A percentile compares a stretch with the other conserved stretches of the same genome.
Conservation (phyloP, 2,329 filamentous ascomycete genomes). For the Penicillium sp. region DNA sequence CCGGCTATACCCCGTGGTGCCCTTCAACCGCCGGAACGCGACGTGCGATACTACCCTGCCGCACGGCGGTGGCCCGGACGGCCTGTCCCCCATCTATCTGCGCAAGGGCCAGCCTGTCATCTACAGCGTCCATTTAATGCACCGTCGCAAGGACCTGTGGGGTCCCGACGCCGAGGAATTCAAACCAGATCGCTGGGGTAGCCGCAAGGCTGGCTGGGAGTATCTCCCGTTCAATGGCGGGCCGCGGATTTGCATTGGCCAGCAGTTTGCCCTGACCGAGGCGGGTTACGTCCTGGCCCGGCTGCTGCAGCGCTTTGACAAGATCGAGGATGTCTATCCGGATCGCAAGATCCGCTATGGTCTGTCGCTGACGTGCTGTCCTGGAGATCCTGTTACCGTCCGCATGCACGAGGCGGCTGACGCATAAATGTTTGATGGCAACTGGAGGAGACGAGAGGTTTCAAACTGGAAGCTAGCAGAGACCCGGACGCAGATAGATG, state of each 20-base stretch:
- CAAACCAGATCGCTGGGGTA: constrained; percentile 68
- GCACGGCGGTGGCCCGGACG: constrained; percentile 60
- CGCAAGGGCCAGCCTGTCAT: constrained; percentile 63
- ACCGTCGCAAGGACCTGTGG: constrained; percentile 59
- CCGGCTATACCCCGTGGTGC: constrained; percentile 48
- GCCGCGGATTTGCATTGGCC: constrained; percentile 70
- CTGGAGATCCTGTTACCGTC: constrained; percentile 31
- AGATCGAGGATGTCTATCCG: constrained; percentile 48
- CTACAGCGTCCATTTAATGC: constrained; percentile 70
- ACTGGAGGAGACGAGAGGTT: too few relatives aligned
- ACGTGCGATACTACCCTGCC: constrained; percentile 47
- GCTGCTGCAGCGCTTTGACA: constrained; percentile 68
- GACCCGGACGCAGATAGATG: too few relatives aligned
- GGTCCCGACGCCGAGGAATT: constrained; percentile 53
- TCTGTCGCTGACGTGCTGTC: constrained; percentile 27
- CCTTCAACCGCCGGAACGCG: constrained; percentile 45
- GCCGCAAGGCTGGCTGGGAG: constrained; percentile 62
- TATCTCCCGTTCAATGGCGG: constrained; percentile 76
- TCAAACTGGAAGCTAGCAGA: too few relatives aligned
- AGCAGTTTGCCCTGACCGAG: constrained; percentile 79
- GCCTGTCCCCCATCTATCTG: constrained; percentile 59
- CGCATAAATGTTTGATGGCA: too few relatives aligned
- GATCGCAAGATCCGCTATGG: constrained; percentile 20
- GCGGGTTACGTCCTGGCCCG: constrained; percentile 64
- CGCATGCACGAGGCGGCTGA: constrained; percentile 29